Base-by-base conservation (phyloP, 768 basidiomycete genomes). In the Rhodotorula sphaerocarpa region DNA sequence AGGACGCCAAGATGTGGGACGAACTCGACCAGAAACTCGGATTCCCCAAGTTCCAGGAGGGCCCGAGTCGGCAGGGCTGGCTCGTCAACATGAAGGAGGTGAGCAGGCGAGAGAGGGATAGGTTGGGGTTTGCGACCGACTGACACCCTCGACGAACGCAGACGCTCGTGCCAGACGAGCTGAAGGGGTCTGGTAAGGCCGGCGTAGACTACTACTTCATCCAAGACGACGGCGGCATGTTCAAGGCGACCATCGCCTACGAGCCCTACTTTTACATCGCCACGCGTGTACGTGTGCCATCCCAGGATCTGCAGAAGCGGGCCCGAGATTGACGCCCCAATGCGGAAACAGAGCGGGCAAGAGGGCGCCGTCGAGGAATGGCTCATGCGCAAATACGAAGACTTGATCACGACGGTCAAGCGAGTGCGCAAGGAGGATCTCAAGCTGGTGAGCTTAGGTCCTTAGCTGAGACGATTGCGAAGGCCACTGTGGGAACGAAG, bases 81-180 rank as follows among this genome's bases (percentile, higher is more conserved):
- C 78, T 99, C 73, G 84, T 99, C 66, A 97, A 97, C 73, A 97
- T 99, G 93, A 92, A 93, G 74, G 89, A 95, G 56, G 90, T 91
- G 73, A 69, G 87, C 80, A 21, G 23, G 20, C 28, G n/a, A n/a
- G n/a, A n/a, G n/a, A n/a, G 31, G 14, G 31, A 21, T 33, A 14
- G 57, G 52, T 34, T 30, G 20, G 27, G 54, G 43, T 59, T 14
- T 30, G 52, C 36, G 39, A 42, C 36, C 55, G 25, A 51, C 10
- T 20, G n/a, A 25, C 48, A 50, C 55, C 42, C 9, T 16, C 4
- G 18, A 43, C 45, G 11, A n/a, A 23, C n/a, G n/a, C 69, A 95
- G 86, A 95, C 90, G 2, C 76, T 93, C 14, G 76, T 95, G 21
- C 88, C 89, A 75, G 90, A 92, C 71, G 77, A 90, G 10, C 85